Percentiles rank a stretch among this genome's conserved stretches.
Evolutionary conservation across 2,329 filamentous ascomycete genomes (phyloP).

Genomic region (Aspergillus aculeatus): DNA sequence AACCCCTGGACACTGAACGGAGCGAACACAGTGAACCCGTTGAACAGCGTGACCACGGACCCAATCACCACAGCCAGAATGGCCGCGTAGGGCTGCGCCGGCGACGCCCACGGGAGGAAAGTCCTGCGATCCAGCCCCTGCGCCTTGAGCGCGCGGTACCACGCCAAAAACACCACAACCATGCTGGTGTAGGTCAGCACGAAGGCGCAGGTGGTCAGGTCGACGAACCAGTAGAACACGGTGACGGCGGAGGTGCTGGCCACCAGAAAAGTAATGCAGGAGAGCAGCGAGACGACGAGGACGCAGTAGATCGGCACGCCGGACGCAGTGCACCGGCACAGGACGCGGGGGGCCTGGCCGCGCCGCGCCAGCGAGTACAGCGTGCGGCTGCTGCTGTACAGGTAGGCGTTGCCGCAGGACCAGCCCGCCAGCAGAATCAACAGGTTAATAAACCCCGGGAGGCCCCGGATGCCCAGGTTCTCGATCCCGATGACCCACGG

Average conservation of each 20-base stretch:
- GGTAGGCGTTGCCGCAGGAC: constrained; percentile 66
- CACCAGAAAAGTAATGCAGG: constrained; percentile 66
- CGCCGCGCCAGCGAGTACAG: constrained; percentile 50
- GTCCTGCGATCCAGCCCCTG: too few species aligned
- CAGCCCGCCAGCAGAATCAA: constrained; percentile 70
- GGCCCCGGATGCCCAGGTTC: constrained; percentile 62
- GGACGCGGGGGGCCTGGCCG: constrained; percentile 53
- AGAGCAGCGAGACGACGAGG: constrained; percentile 60
- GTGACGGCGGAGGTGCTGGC: constrained; percentile 49
- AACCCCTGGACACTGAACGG: constrained; percentile 48
- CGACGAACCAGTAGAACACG: constrained; percentile 70
- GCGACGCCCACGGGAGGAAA: too few species aligned
- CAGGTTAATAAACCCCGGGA: constrained; percentile 72
- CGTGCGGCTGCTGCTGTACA: constrained; percentile 55
- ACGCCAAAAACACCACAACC: constrained; percentile 67
- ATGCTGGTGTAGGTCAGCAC: constrained; percentile 58
- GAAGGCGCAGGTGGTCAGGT: constrained; percentile 46
- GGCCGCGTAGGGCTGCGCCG: constrained; percentile 59
- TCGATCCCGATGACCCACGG: constrained; percentile 72
- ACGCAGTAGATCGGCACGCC: constrained; percentile 74
- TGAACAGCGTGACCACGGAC: constrained; percentile 61
- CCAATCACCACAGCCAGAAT: constrained; percentile 58
- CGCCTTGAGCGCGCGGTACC: too few species aligned
- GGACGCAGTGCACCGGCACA: constrained; percentile 57
- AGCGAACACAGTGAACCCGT: constrained; percentile 54